phyloP scores from a whole-genome alignment of 495 filamentous ascomycete species.

The Hypomontagnella monticulosa region DNA sequence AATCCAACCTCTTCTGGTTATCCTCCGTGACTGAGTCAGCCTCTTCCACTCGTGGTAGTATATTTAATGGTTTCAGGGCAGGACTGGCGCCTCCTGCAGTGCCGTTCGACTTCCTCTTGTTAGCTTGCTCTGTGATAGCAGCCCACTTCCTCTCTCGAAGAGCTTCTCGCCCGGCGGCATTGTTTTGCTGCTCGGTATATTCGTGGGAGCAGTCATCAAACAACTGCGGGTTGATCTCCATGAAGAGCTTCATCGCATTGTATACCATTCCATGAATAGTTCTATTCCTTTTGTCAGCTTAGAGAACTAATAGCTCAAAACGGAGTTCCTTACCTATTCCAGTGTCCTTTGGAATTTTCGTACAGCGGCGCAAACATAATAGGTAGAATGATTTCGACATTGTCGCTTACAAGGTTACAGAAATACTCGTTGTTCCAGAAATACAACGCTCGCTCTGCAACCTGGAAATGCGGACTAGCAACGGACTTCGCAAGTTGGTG shows the following conservation, averaged over 20 bases:
- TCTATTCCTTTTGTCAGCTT: conserved; percentile 56
- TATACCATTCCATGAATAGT: conserved; percentile 99
- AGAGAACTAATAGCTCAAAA: not conserved
- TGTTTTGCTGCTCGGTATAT: conserved; percentile 96
- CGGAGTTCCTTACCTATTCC: conserved; percentile 80
- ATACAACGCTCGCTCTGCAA: conserved; percentile 95
- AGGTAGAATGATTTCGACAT: conserved; percentile 96
- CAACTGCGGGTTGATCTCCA: conserved; percentile 99
- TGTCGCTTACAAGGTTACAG: conserved; percentile 98
- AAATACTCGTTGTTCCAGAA: conserved; percentile 99
- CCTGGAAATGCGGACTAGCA: conserved; percentile 98
- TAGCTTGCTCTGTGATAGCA: conserved; percentile 80
- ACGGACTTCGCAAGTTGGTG: conserved; percentile 97
- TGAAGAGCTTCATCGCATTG: conserved; percentile 99
- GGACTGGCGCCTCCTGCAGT: conserved; percentile 40
- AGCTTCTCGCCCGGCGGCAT: conserved; percentile 78
- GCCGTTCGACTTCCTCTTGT: conserved; percentile 57
- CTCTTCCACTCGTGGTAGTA: conserved; percentile 66
- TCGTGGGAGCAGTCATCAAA: conserved; percentile 99
- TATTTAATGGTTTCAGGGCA: conserved; percentile 52
- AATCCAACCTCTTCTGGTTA: conserved; percentile 83
- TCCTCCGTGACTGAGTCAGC: conserved; percentile 80
- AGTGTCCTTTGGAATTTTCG: conserved; percentile 99
- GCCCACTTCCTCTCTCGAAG: conserved; percentile 87
- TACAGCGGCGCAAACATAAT: conserved; percentile 99